phyloP scores from a whole-genome alignment of 805 yeast species.

The Pichia ethanolica region DNA sequence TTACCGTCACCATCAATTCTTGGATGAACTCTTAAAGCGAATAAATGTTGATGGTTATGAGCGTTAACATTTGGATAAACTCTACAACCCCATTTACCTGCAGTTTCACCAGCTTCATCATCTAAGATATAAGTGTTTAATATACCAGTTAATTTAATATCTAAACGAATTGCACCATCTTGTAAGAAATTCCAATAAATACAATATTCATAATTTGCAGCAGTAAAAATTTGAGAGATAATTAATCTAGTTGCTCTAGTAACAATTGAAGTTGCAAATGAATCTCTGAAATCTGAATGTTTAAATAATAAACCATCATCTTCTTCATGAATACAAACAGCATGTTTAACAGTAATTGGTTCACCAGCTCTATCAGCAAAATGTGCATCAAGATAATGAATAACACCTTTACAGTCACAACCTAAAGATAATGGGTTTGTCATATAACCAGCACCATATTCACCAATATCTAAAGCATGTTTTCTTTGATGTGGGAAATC shows the following conservation, averaged over 20 bases:
- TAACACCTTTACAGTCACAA: constrained; percentile 82
- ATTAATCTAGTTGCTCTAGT: constrained; percentile 70
- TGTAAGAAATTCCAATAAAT: constrained; percentile 77
- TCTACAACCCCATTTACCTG: constrained; percentile 73
- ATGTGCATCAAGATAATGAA: constrained; percentile 77
- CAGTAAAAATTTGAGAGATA: constrained; percentile 76
- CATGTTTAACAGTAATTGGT: constrained; percentile 64
- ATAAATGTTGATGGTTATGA: constrained; percentile 81
- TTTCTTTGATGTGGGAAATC: constrained; percentile 77
- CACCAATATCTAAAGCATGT: constrained; percentile 83
- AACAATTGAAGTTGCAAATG: constrained; percentile 63
- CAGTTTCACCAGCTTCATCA: constrained; percentile 55
- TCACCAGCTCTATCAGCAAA: constrained; percentile 62
- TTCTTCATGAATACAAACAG: constrained; percentile 80
- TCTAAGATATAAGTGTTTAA: constrained; percentile 63
- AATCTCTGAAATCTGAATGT: constrained; percentile 81
- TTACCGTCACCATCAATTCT: constrained; percentile 75
- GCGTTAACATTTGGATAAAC: constrained; percentile 79
- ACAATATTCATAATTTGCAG: constrained; percentile 82
- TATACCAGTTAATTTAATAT: constrained; percentile 75
- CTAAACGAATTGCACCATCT: constrained; percentile 77
- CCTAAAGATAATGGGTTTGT: constrained; percentile 73
- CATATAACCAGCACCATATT: constrained; percentile 83
- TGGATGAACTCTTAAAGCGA: constrained; percentile 71
- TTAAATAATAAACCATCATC: constrained; percentile 75